Conservation (phyloP, 1,139 yeast species). For the Magnusiomyces fungicola region DNA sequence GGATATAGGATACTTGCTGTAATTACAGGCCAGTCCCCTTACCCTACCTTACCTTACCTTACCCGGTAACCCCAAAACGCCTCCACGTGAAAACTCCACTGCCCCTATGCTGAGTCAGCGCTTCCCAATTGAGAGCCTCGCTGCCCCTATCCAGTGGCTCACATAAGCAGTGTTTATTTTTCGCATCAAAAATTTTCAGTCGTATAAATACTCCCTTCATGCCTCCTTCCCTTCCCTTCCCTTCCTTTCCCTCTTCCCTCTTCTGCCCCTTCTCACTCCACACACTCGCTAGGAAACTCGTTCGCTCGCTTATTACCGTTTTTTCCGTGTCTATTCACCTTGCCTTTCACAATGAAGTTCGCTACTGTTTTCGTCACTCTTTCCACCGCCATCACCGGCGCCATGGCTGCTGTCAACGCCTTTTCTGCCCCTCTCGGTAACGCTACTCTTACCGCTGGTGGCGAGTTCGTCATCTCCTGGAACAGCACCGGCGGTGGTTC, state of each 20-base stretch:
- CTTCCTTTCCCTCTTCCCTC: constrained; percentile 1
- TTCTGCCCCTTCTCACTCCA: neutral
- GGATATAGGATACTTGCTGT: too few relatives aligned
- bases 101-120: too few relatives aligned
- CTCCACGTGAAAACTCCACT: too few relatives aligned
- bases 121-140: too few relatives aligned
- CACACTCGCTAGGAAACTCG: constrained; percentile 14
- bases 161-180: too few relatives aligned
- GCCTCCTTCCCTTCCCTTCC: constrained; percentile 3
- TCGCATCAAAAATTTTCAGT: too few relatives aligned
- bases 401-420: constrained; percentile 21
- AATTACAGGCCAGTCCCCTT: too few relatives aligned
- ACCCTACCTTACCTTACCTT: too few relatives aligned
- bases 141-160: too few relatives aligned
- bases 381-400: constrained; percentile 17
- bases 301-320: neutral
- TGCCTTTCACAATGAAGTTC: constrained; percentile 12
- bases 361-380: constrained; percentile 17
- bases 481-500: constrained; percentile 30
- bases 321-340: neutral
- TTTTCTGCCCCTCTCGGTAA: constrained; percentile 29
- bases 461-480: constrained; percentile 31
- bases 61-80: too few relatives aligned
- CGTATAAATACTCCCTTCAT: neutral
- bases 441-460: constrained; percentile 30